These are phyloP conservation scores for Neurospora terricola DNA, from an alignment of 495 filamentous ascomycete genomes.

Conservation along the genomic window DNA sequence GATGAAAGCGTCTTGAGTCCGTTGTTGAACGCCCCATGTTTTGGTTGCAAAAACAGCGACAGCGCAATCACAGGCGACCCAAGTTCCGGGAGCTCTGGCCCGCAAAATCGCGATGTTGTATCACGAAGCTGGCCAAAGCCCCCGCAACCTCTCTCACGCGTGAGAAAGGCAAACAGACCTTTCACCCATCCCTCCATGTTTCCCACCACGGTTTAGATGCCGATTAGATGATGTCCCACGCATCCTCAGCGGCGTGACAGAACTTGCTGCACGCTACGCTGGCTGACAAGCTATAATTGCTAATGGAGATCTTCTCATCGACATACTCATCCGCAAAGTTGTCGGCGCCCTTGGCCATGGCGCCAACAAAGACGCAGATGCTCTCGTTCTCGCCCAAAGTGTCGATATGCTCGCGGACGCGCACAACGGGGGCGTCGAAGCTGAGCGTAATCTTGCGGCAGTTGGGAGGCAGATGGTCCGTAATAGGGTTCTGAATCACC, in stretches of 20 bases:
- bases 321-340: conserved; percentile 92
- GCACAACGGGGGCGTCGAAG: conserved; percentile 79
- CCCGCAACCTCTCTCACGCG: conserved; percentile 16
- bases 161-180: conserved; percentile 22
- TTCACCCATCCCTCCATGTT: conserved; percentile 17
- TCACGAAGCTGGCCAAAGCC: conserved; percentile 25
- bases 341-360: conserved; percentile 94
- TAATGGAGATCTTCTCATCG: conserved; percentile 95
- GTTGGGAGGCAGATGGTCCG: conserved; percentile 90
- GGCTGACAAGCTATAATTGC: conserved; percentile 92
- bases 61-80: conserved; percentile 42
- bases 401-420: conserved; percentile 79
- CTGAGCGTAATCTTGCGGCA: conserved; percentile 95
- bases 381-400: conserved; percentile 72
- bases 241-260: conserved; percentile 95
- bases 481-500: conserved; percentile 96
- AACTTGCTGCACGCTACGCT: conserved; percentile 99
- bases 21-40: conserved; percentile 70
- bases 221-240: conserved; percentile 82
- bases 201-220: not conserved
- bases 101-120: conserved; percentile 38
- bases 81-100: conserved; percentile 30
- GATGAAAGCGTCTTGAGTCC: conserved; percentile 61
- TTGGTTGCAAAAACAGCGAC: conserved; percentile 75
- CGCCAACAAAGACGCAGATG: conserved; percentile 93